Percentiles rank a stretch among this genome's conserved stretches.
phyloP scores from a whole-genome alignment of 2,329 filamentous ascomycete species.

The Cephalotrichum gorgonifer region DNA sequence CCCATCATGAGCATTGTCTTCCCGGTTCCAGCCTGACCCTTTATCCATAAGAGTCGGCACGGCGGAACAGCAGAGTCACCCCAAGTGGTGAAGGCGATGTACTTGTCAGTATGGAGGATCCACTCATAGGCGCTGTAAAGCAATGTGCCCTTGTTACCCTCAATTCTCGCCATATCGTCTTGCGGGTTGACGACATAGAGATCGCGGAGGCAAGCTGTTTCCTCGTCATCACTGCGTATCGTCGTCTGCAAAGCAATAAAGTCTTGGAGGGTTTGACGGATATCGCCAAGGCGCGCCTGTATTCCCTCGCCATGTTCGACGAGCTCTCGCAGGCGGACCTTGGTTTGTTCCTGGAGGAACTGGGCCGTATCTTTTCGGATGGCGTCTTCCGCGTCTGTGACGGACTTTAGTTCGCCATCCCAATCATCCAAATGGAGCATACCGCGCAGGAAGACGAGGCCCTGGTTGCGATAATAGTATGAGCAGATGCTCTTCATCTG shows the following conservation, averaged over 20 bases:
- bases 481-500: slow-evolving; percentile 27
- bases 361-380: slow-evolving; percentile 8
- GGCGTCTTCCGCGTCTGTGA: slow-evolving; percentile 17
- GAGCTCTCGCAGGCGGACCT: slow-evolving; percentile 7
- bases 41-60: slow-evolving; percentile 23
- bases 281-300: slow-evolving; percentile 4
- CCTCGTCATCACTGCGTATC: slow-evolving; percentile 7
- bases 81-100: background rate
- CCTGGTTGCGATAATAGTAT: slow-evolving; percentile 20
- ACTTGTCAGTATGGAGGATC: slow-evolving; percentile 19
- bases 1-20: slow-evolving; percentile 32
- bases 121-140: slow-evolving; percentile 20
- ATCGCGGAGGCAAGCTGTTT: slow-evolving; percentile 13
- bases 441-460: slow-evolving; percentile 16
- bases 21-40: slow-evolving; percentile 27
- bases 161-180: slow-evolving; percentile 23
- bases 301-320: background rate
- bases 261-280: slow-evolving; percentile 8
- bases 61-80: background rate
- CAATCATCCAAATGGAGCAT: slow-evolving; percentile 22
- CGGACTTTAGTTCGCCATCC: slow-evolving; percentile 16
- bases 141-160: slow-evolving; percentile 22
- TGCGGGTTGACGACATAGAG: slow-evolving; percentile 17
- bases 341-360: slow-evolving; percentile 9
- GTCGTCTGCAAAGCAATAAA: slow-evolving; percentile 8